Evolutionary conservation across 495 filamentous ascomycete species (phyloP), one percentile per base, ranked within the genome.

Genomic region (Lichina pygmaea): DNA sequence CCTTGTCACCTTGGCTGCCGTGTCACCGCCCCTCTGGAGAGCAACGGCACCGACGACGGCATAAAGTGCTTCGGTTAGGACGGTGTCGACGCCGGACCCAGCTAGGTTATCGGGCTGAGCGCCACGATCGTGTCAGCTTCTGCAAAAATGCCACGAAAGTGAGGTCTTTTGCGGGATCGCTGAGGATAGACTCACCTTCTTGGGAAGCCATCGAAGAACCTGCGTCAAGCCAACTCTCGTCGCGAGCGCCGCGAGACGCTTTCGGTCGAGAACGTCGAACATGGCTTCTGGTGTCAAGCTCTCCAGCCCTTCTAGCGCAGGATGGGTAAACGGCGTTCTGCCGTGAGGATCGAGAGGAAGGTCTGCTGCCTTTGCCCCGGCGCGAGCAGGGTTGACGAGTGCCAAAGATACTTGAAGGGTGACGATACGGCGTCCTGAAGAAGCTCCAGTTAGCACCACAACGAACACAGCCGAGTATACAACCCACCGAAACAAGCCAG

Each of bases 191-290:
- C 75, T 54, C 63, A 93, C 86, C 59, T 73, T 66, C 55, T 68
- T 71, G 11, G 89, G 89, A 52, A 76, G 78, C 89, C 89, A 97
- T 60, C 89, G 69, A 49, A 86, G 56, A 15, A 94, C 83, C 8
- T 66, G 64, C 41, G 64, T 51, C 52, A 95, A 55, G 2, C 81
- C 77, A 44, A 80, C 74, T n/a, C 71, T 66, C 16, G 65, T 52
- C 30, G 77, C 82, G 45, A 95, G 57, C 42, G 64, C 58, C 40
- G 73, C 67, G 41, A 92, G 49, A 54, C 78, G 75, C 7, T 60
- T 53, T 41, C 71, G 70, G 34, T 67, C 61, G 16, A 71, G 59
- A 38, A 78, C 60, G 10, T 71, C 54, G 34, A 70, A 62, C 52
- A 67, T 71, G 6, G 73, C 71, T 33, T 56, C 60, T 6, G 48